phyloP scores from a whole-genome alignment of 1,284 basidiomycete genomes.

The Psilocybe mexicana region DNA sequence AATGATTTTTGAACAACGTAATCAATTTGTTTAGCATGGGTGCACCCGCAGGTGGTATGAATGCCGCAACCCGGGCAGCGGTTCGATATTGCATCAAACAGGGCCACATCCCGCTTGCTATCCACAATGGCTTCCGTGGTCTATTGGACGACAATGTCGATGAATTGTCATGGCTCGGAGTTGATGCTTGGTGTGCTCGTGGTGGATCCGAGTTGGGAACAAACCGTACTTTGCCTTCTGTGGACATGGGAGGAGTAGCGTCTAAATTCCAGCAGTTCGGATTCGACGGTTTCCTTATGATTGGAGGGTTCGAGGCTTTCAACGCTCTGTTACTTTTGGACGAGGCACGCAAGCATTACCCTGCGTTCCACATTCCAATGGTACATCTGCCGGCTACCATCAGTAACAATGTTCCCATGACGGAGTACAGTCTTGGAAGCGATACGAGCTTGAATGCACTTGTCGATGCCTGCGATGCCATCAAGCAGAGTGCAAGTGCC shows the following conservation, averaged over 20 bases:
- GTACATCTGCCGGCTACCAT: constrained; percentile 93
- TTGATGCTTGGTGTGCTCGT: constrained; percentile 94
- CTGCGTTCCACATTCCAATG: constrained; percentile 92
- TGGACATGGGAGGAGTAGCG: constrained; percentile 86
- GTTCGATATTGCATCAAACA: constrained; percentile 92
- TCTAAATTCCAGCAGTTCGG: constrained; percentile 87
- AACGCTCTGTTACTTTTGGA: constrained; percentile 78
- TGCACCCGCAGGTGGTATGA: constrained; percentile 98
- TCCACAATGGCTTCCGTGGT: constrained; percentile 96
- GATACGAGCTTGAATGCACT: constrained; percentile 97
- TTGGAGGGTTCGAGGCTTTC: constrained; percentile 97
- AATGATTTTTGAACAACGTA: not conserved
- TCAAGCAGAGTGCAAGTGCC: constrained; percentile 96
- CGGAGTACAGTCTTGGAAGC: constrained; percentile 92
- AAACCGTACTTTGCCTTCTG: constrained; percentile 85
- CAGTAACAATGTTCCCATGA: constrained; percentile 97
- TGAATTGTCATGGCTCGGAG: constrained; percentile 93
- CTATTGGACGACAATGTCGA: constrained; percentile 87
- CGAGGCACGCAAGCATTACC: constrained; percentile 79
- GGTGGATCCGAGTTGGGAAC: constrained; percentile 99
- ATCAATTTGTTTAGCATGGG: constrained; percentile 68
- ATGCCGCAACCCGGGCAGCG: constrained; percentile 93
- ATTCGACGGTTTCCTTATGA: constrained; percentile 83
- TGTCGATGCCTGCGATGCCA: constrained; percentile 97
- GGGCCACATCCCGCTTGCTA: constrained; percentile 88